phyloP scores from a whole-genome alignment of 768 basidiomycete species.

The Macrolepiota albuminosa region DNA sequence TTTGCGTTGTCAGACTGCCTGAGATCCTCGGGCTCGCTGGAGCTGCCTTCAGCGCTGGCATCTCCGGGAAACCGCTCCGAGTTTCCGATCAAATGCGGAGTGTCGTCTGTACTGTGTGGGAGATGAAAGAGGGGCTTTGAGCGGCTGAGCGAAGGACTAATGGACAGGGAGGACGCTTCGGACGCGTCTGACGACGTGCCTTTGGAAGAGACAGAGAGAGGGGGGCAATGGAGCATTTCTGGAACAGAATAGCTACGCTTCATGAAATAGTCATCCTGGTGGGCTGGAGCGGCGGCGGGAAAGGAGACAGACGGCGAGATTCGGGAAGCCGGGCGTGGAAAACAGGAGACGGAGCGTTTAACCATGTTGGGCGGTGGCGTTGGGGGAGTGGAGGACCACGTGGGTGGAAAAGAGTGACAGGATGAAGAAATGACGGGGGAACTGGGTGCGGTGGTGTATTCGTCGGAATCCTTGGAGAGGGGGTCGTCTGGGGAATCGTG shows the following conservation, averaged over 20 bases:
- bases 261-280: conserved; percentile 21
- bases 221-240: conserved; percentile 21
- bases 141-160: conserved; percentile 7
- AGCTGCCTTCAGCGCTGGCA: conserved; percentile 21
- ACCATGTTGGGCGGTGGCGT: conserved; percentile 45
- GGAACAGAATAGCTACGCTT: conserved; percentile 43
- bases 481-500: conserved; percentile 14
- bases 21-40: conserved; percentile 21
- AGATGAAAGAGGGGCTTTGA: conserved; percentile 31
- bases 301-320: conserved; percentile 43
- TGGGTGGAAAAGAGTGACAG: conserved; percentile 32
- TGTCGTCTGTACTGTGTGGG: conserved; percentile 23
- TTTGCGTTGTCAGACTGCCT: conserved; percentile 32
- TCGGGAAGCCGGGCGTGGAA: conserved; percentile 26
- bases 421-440: conserved; percentile 14
- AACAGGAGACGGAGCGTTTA: conserved; percentile 32
- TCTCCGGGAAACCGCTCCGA: conserved; percentile 17
- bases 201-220: conserved; percentile 11
- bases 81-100: conserved; percentile 11
- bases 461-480: conserved; percentile 9
- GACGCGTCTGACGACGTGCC: conserved; percentile 6
- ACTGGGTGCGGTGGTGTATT: conserved; percentile 17
- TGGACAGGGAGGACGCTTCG: neutral
- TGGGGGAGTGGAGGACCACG: conserved; percentile 56
- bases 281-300: conserved; percentile 33